A percentile compares a stretch with the other conserved stretches of the same genome.
Conservation (phyloP, 2,329 filamentous ascomycete species). For the Phyllosticta capitalensis region DNA sequence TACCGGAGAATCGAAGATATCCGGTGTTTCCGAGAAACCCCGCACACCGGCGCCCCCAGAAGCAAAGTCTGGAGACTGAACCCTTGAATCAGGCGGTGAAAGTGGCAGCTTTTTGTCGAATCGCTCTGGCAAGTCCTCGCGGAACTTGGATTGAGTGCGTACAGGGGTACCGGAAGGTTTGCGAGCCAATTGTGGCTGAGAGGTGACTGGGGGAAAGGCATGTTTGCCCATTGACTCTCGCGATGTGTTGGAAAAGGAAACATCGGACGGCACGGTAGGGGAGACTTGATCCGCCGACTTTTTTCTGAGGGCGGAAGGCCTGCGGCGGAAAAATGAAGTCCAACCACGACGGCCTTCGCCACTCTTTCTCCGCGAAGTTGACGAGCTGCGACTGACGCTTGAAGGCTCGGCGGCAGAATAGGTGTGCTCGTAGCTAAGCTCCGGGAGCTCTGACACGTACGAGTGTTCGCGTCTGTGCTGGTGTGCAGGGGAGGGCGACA, state of each 20-base stretch:
- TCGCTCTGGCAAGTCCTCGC: slow-evolving; percentile 75
- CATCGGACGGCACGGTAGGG: slow-evolving; percentile 52
- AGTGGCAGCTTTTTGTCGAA: slow-evolving; percentile 46
- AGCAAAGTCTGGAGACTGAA: slow-evolving; percentile 66
- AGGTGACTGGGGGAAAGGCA: slow-evolving; percentile 40
- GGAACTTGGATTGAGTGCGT: slow-evolving; percentile 81
- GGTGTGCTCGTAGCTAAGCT: slow-evolving; percentile 33
- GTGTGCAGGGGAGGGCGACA: slow-evolving; percentile 28
- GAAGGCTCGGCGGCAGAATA: slow-evolving; percentile 24
- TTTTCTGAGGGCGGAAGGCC: slow-evolving; percentile 65
- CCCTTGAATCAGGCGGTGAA: slow-evolving; percentile 73
- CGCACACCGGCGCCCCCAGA: slow-evolving; percentile 31
- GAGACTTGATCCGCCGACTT: slow-evolving; percentile 38
- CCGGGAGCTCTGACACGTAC: slow-evolving; percentile 45
- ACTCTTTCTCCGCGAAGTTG: slow-evolving; percentile 19
- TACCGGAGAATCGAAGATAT: not conserved
- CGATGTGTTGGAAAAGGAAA: slow-evolving; percentile 73
- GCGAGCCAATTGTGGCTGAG: slow-evolving; percentile 32
- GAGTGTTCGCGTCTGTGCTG: slow-evolving; percentile 39
- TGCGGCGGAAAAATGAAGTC: slow-evolving; percentile 19
- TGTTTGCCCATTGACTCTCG: slow-evolving; percentile 69
- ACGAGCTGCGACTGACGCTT: slow-evolving; percentile 27
- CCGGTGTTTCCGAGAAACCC: slow-evolving; percentile 14
- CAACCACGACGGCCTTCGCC: slow-evolving; percentile 27
- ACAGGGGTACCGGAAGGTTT: slow-evolving; percentile 53